Percentiles rank a stretch among this genome's conserved stretches.
phyloP scores from a whole-genome alignment of 192 early-diverging fungal genomes.

The Anaeromyces robustus region DNA sequence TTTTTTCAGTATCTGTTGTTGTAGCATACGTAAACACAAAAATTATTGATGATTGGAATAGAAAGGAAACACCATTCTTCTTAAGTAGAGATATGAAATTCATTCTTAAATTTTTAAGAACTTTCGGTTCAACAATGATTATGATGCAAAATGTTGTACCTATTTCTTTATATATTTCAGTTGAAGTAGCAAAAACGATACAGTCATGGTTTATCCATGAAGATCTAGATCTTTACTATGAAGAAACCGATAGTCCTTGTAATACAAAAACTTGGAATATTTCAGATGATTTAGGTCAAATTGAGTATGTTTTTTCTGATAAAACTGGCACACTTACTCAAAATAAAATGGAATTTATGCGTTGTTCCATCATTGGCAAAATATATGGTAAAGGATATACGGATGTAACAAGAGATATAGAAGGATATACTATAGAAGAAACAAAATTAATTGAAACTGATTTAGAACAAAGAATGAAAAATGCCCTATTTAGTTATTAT shows the following conservation, averaged over 20 bases:
- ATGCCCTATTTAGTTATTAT: neutral
- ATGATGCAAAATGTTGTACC: conserved; percentile 92
- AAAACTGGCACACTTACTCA: conserved; percentile 50
- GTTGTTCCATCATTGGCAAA: conserved; percentile 73
- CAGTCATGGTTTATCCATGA: conserved; percentile 79
- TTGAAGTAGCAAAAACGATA: conserved; percentile 81
- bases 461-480: neutral
- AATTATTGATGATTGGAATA: conserved; percentile 22
- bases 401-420: conserved; percentile 22
- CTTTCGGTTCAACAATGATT: conserved; percentile 41
- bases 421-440: conserved; percentile 12
- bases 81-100: no score
- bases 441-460: conserved; percentile 15
- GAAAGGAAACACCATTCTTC: neutral
- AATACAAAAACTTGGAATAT: conserved; percentile 78
- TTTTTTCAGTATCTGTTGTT: conserved; percentile 51
- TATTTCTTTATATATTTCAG: conserved; percentile 82
- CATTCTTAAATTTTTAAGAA: neutral
- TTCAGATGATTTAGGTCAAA: conserved; percentile 6
- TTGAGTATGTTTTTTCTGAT: neutral
- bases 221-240: conserved; percentile 84
- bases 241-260: conserved; percentile 55
- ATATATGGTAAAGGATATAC: conserved; percentile 58
- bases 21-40: neutral
- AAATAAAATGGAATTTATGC: conserved; percentile 91